Conservation (phyloP, 768 basidiomycete species). For the Rhodotorula taiwanensis region DNA sequence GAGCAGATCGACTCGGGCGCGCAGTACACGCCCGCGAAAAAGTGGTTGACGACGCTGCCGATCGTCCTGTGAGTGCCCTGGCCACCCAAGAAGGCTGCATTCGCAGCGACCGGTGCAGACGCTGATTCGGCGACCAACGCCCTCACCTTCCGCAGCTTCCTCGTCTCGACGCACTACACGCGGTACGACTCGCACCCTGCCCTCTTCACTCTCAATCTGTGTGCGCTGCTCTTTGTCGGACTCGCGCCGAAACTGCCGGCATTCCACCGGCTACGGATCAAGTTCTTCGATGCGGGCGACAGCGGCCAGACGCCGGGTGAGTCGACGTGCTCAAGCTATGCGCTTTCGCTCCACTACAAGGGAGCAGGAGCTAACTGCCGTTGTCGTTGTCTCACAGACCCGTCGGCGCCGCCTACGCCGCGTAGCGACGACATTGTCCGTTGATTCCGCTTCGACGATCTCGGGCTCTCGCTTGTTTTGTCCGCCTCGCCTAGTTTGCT, state of each 20-base stretch:
- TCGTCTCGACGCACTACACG: conserved; percentile 96
- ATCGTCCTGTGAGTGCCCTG: conserved; percentile 67
- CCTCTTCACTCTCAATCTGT: conserved; percentile 82
- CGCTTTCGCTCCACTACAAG: neutral
- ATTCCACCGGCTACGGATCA: conserved; percentile 42
- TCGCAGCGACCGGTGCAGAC: too few species aligned
- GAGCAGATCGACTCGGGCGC: conserved; percentile 99
- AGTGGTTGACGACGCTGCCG: conserved; percentile 87
- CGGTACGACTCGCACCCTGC: conserved; percentile 74
- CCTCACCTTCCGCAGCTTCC: conserved; percentile 56
- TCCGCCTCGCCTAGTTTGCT: neutral
- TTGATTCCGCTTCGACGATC: too few species aligned
- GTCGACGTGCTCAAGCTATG: neutral
- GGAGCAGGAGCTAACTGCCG: too few species aligned
- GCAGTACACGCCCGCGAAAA: conserved; percentile 96
- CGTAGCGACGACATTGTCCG: neutral
- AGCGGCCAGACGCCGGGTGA: conserved; percentile 21
- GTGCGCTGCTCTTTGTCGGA: conserved; percentile 62
- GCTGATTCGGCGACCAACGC: neutral
- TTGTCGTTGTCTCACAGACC: conserved; percentile 10
- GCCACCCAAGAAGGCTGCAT: too few species aligned
- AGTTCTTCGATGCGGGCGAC: conserved; percentile 38
- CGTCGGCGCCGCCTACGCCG: conserved; percentile 25
- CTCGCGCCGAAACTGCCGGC: conserved; percentile 88
- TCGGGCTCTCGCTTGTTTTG: too few species aligned